Evolutionary conservation across 345 rosid species (phyloP).

Genomic region (Populus simonii): DNA sequence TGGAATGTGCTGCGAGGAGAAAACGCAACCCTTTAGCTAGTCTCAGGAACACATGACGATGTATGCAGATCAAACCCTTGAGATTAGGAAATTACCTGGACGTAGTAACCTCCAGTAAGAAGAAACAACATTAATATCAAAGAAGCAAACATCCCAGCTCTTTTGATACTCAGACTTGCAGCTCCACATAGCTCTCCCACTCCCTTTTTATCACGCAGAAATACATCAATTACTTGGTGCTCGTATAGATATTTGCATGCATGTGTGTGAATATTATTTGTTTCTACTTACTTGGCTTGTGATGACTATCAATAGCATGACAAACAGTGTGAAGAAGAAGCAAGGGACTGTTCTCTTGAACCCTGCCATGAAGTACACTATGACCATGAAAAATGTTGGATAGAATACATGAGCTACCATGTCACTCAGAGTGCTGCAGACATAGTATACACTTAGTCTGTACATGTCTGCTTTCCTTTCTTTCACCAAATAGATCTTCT

Average conservation of each 20-base stretch:
- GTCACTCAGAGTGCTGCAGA: constrained; percentile 87
- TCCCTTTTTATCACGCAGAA: constrained; percentile 40
- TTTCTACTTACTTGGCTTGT: constrained; percentile 81
- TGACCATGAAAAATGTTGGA: constrained; percentile 77
- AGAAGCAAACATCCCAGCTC: constrained; percentile 91
- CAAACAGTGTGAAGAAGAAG: constrained; percentile 68
- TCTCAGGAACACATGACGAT: background rate
- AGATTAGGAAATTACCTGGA: constrained; percentile 48
- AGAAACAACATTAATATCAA: constrained; percentile 80
- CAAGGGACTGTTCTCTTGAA: constrained; percentile 84
- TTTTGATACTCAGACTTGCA: constrained; percentile 75
- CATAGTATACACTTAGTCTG: constrained; percentile 82
- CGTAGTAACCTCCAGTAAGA: constrained; percentile 96
- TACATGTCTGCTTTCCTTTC: constrained; percentile 98
- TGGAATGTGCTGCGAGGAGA: constrained; percentile 70
- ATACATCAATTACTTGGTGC: background rate
- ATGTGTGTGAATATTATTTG: too few relatives aligned
- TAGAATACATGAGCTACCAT: constrained; percentile 89
- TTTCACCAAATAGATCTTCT: constrained; percentile 81
- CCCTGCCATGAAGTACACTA: constrained; percentile 94
- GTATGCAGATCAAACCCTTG: background rate
- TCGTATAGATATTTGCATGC: background rate
- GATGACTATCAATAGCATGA: constrained; percentile 62
- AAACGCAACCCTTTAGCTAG: background rate
- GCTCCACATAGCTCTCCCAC: constrained; percentile 95